Percentiles rank a stretch among this genome's conserved stretches.
Evolutionary conservation across 208 protist species (phyloP).

Genomic region (Crithidia sp.): DNA sequence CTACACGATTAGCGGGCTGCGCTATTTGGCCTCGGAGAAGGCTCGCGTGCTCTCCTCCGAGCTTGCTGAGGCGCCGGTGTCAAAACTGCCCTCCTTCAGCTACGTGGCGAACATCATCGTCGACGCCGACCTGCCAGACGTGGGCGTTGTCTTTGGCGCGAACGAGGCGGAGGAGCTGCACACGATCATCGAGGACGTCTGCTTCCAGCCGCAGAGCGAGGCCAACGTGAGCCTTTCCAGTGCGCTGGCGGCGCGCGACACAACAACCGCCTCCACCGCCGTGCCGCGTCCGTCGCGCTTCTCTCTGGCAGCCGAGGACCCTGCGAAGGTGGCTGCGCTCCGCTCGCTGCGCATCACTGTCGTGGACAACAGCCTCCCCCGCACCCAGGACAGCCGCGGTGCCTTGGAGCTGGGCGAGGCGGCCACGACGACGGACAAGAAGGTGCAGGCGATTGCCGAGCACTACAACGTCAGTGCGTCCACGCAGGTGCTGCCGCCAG

Average conservation of each 20-base stretch:
- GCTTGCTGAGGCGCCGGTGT: conserved; percentile 40
- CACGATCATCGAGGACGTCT: conserved; percentile 38
- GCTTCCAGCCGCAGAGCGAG: conserved; percentile 38
- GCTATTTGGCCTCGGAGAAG: conserved; percentile 34
- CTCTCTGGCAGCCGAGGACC: conserved; percentile 20
- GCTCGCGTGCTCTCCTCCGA: conserved; percentile 33
- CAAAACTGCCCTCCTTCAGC: conserved; percentile 53
- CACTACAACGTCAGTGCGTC: conserved; percentile 28
- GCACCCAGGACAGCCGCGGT: conserved; percentile 25
- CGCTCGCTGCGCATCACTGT: conserved; percentile 31
- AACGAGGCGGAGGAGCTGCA: conserved; percentile 29
- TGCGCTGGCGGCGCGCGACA: conserved; percentile 14
- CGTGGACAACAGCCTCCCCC: conserved; percentile 14
- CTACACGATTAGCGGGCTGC: conserved; percentile 42
- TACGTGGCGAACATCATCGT: conserved; percentile 61
- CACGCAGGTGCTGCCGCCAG: conserved; percentile 27
- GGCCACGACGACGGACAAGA: conserved; percentile 17
- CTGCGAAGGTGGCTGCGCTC: conserved; percentile 17
- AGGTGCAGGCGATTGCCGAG: conserved; percentile 34
- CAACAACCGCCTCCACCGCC: conserved; percentile 7
- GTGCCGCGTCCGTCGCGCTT: conserved; percentile 8
- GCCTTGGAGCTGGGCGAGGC: conserved; percentile 17
- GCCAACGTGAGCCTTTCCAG: conserved; percentile 25
- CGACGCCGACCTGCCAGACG: conserved; percentile 45
- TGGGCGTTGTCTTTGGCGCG: conserved; percentile 44